These are phyloP conservation scores for Ocimum tenuiflorum DNA, from an alignment of 257 asterid genomes.

Conservation along the genomic window DNA sequence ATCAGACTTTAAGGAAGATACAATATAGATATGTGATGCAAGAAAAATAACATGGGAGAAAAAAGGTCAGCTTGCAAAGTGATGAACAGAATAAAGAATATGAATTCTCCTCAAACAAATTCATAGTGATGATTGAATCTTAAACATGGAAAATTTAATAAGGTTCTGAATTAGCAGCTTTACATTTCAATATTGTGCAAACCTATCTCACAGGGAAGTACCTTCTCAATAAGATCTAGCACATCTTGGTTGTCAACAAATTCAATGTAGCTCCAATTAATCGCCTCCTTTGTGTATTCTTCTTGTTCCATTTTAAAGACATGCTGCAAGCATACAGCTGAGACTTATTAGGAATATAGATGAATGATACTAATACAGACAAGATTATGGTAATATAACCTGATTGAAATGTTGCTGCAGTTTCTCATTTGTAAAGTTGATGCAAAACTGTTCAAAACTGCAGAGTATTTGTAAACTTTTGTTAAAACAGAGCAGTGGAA, in stretches of 20 bases:
- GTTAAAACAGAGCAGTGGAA: constrained; percentile 21
- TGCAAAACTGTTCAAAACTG: constrained; percentile 98
- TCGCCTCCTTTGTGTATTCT: constrained; percentile 89
- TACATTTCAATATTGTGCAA: background rate
- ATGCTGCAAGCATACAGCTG: constrained; percentile 52
- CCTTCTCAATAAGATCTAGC: constrained; percentile 95
- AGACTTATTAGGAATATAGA: constrained; percentile 24
- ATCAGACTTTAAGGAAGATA: background rate
- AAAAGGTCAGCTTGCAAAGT: constrained; percentile 1
- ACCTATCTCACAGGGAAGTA: constrained; percentile 20
- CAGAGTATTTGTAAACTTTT: constrained; percentile 26
- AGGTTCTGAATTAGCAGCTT: constrained; percentile 1
- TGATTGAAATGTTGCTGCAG: constrained; percentile 97
- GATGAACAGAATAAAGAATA: background rate
- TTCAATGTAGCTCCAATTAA: constrained; percentile 96
- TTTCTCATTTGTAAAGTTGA: constrained; percentile 92
- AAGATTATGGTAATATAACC: constrained; percentile 36
- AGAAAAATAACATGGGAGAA: background rate
- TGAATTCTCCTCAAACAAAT: background rate
- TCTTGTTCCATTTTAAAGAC: constrained; percentile 99
- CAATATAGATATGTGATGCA: background rate
- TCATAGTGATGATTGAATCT: background rate
- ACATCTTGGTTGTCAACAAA: constrained; percentile 98
- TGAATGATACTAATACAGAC: background rate
- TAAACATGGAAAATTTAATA: background rate